Percentiles rank a stretch among this genome's conserved stretches.
Evolutionary conservation across 768 basidiomycete species (phyloP).

Genomic region (Gymnopilus dilepis): DNA sequence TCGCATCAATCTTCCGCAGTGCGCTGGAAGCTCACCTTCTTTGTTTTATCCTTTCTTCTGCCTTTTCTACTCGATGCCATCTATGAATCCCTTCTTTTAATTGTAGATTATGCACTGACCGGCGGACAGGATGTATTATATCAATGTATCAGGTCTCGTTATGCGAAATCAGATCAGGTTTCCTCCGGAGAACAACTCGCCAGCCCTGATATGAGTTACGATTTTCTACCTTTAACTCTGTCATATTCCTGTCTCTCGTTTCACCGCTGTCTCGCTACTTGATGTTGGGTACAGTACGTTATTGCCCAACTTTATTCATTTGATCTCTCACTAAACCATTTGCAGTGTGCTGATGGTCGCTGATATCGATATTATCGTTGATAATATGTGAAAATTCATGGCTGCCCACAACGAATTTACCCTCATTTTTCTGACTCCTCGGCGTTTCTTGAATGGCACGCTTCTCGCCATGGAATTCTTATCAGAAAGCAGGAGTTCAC

Average conservation of each 20-base stretch:
- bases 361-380: background rate
- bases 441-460: background rate
- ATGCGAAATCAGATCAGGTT: constrained; percentile 4
- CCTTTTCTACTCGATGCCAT: constrained; percentile 8
- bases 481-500: background rate
- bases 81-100: constrained; percentile 15
- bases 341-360: background rate
- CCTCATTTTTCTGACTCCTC: background rate
- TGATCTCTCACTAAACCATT: background rate
- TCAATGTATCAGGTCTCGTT: constrained; percentile 7
- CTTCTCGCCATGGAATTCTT: background rate
- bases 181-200: too few species aligned
- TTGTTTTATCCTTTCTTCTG: background rate
- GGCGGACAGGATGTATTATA: constrained; percentile 25
- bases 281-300: background rate
- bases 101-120: constrained; percentile 26
- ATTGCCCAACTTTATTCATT: background rate
- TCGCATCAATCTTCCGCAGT: constrained; percentile 17
- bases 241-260: too few species aligned
- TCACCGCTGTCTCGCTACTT: background rate
- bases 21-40: constrained; percentile 17
- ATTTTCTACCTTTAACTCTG: too few species aligned
- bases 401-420: background rate
- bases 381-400: background rate
- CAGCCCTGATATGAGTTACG: too few species aligned